Conservation (phyloP, 2,329 filamentous ascomycete species). For the Sclerotinia glacialis region DNA sequence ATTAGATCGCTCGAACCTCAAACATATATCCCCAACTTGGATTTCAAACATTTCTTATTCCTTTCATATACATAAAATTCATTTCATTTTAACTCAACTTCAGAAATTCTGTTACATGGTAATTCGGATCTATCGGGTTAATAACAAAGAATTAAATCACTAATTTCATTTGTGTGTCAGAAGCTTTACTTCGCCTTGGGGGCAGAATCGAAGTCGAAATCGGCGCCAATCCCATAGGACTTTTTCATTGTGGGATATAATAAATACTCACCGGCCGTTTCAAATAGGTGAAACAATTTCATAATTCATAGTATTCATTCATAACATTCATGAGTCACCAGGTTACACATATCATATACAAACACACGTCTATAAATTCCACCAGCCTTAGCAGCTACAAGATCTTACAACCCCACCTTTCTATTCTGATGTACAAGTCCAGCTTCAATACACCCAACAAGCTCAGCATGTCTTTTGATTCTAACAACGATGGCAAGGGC, state of each 20-base stretch:
- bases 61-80: slow-evolving; percentile 5
- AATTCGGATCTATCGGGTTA: not conserved
- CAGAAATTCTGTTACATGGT: not conserved
- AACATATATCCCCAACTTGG: not conserved
- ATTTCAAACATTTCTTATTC: slow-evolving; percentile 4
- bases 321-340: not conserved
- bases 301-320: not conserved
- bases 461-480: slow-evolving; percentile 11
- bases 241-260: not conserved
- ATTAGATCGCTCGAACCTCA: not conserved
- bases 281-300: not conserved
- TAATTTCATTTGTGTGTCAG: not conserved
- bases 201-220: no score
- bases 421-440: slow-evolving; percentile 8
- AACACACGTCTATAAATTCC: not conserved
- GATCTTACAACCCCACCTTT: slow-evolving; percentile 14
- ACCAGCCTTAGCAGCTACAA: not conserved
- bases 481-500: not conserved
- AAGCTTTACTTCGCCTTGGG: slow-evolving; percentile 11
- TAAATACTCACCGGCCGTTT: not conserved
- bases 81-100: not conserved
- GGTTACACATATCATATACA: not conserved
- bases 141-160: not conserved
- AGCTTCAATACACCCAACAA: not conserved
- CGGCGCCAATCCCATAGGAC: not conserved